Percentiles rank a stretch among this genome's conserved stretches.
Evolutionary conservation across 257 asterid species (phyloP).

Genomic region (Solanum clarkiae): DNA sequence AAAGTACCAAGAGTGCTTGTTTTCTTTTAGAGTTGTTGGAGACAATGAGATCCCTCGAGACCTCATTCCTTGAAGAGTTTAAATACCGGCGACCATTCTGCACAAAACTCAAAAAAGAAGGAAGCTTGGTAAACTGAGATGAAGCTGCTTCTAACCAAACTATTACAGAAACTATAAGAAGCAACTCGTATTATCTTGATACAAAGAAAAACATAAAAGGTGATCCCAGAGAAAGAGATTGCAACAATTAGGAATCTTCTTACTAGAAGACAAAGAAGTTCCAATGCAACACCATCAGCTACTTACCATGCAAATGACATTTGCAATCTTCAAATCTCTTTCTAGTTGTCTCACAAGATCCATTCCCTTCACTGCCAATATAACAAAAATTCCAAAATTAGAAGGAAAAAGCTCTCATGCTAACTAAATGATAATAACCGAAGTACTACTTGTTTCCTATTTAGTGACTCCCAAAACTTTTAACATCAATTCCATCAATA

Average conservation of each 20-base stretch:
- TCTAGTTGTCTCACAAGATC: conserved; percentile 90
- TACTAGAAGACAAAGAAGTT: background rate
- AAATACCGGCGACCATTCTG: conserved; percentile 98
- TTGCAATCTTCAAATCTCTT: conserved; percentile 97
- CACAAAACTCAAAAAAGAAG: conserved; percentile 19
- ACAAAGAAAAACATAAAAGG: background rate
- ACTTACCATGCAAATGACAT: conserved; percentile 99
- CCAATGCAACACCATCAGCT: conserved; percentile 33
- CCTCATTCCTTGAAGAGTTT: conserved; percentile 91
- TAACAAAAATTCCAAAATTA: background rate
- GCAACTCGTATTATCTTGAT: background rate
- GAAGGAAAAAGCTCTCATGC: background rate
- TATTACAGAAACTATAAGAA: background rate
- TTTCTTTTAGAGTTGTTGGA: conserved; percentile 74
- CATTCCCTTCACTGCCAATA: conserved; percentile 81
- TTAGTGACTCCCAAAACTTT: background rate
- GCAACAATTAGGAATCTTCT: background rate
- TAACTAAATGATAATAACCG: background rate
- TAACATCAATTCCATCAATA: background rate
- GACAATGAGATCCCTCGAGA: conserved; percentile 92
- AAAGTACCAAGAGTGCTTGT: conserved; percentile 82
- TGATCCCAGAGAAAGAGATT: background rate
- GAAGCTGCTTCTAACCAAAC: background rate
- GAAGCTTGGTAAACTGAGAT: background rate
- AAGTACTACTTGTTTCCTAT: background rate